These are phyloP conservation scores for Phaeophleospora eucalypticola DNA, from an alignment of 2,329 filamentous ascomycete genomes.

Conservation along the genomic window DNA sequence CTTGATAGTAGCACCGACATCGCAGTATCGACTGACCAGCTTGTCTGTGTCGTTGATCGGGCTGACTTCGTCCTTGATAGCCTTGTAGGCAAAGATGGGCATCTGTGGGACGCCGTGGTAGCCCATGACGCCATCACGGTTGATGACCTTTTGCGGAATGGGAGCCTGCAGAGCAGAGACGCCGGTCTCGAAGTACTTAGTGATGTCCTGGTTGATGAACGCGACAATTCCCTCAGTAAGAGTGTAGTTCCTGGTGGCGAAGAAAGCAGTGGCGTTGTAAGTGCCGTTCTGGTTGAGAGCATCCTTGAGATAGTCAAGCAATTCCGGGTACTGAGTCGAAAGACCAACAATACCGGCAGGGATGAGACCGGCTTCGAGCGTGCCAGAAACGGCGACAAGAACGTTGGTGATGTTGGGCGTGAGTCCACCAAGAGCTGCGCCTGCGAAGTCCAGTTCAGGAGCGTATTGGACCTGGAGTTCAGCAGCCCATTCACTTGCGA, in stretches of 20 bases:
- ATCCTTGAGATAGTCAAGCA: conserved; percentile 24
- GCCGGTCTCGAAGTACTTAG: conserved; percentile 42
- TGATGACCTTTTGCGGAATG: conserved; percentile 26
- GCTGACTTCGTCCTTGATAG: conserved; percentile 45
- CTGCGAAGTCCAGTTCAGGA: conserved; percentile 49
- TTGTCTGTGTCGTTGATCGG: conserved; percentile 43
- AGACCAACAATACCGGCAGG: conserved; percentile 35
- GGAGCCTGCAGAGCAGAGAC: conserved; percentile 21
- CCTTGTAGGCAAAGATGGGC: conserved; percentile 51
- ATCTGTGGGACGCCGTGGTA: conserved; percentile 43
- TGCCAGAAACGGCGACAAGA: conserved; percentile 34
- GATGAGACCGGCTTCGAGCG: conserved; percentile 29
- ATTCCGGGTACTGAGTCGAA: conserved; percentile 34
- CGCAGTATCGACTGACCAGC: conserved; percentile 42
- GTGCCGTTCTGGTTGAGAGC: conserved; percentile 28
- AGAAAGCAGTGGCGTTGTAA: conserved; percentile 36
- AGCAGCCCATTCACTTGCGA: conserved; percentile 51
- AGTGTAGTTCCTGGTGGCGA: conserved; percentile 27
- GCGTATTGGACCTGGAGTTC: conserved; percentile 52
- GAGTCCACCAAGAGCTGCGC: conserved; percentile 49
- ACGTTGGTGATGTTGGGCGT: conserved; percentile 41
- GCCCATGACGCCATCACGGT: conserved; percentile 34
- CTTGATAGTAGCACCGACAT: conserved; percentile 38
- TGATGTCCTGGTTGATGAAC: conserved; percentile 37
- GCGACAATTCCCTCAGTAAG: conserved; percentile 22